Evolutionary conservation across 225 moss, liverwort and hornwort species (phyloP), one percentile per base, ranked within the genome.

Genomic region (Marchantia polymorpha): DNA sequence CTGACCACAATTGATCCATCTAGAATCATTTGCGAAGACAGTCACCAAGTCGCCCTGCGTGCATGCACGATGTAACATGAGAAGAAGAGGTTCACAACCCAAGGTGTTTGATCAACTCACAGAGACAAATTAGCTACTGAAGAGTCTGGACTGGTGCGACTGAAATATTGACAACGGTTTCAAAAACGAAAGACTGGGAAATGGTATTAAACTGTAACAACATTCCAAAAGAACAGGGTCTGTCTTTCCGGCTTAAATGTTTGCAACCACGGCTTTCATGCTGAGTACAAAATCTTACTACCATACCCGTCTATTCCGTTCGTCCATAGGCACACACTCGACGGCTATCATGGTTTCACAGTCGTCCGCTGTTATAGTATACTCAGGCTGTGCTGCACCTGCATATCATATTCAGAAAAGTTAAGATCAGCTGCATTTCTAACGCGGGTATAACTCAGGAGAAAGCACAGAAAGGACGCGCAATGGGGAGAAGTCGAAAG

Each of bases 351-450:
- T 93, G 70, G 88, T 93, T 65, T 99, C 90, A 90, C 88, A 90
- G 86, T 99, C 99, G 80, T 99, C 99, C 66, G 99, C 99, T 72
- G 95, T 95, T 68, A 99, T 90, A 22, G 91, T 92, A 76, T 99
- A 99, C 88, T 99, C 95, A 73, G 99, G 99, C 77, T 99, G 99
- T 61, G 99, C 99, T 19, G 99, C 99, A 73, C 93, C 99, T 96
- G 84, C 48, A 0, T 55, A 80, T 53, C 71, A 27, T 54, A 83
- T 65, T 49, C 69, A 86, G 64, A 17, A 31, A 67, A 14, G 25
- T 27, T 64, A 49, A 29, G 13, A 53, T 80, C 27, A 76, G 75
- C 29, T 58, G 10, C 61, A 76, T 17, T 55, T 16, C 22, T 3
- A 51, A 51, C 22, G 51, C 71, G 23, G 73, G 16, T 29, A 74